Evolutionary conservation across 2,329 filamentous ascomycete species (phyloP), one percentile per base, ranked within the genome.

Genomic region (Colletotrichum sp.): DNA sequence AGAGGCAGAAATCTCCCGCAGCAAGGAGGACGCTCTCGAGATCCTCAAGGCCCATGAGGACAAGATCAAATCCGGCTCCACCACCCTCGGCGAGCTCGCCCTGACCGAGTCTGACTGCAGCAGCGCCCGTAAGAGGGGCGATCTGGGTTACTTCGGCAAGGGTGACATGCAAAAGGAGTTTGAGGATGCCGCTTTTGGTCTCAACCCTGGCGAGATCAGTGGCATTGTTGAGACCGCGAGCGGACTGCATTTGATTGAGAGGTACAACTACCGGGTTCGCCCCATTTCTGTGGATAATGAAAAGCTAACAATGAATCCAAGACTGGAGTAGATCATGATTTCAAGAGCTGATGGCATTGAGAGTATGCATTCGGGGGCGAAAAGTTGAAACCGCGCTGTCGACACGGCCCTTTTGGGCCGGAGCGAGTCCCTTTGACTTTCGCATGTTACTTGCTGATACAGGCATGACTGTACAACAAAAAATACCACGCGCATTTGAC

Each of bases 141-240:
- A 99, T 82, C 86, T 99, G 86, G 97, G 97, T 24, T 98, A 96
- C 84, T 99, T 99, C 83, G 96, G 95, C 70, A 92, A 90, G 79
- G 95, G 95, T 33, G 96, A 98, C 80, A 99, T 99, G 97, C 97
- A 99, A 83, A 96, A 96, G 87, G 96, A 98, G 85, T 99, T 99
- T 81, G 97, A 99, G 86, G 95, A 98, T 70, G 96, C 96, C 6
- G 94, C 97, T 2, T 99, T 99, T 85, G 93, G 90, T n/a, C 88
- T 99, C 69, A 90, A 96, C 83, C 93, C 93, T 3, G 96, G 95
- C 38, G 91, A 98, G 84, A 92, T 98, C 80, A 98, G 96, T 84
- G 88, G 90, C 61, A 89, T 98, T 47, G 93, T 98, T 15, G 94
- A 98, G 84, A 98, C 97, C 51, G 96, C 95, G 64, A 98, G 96